Evolutionary conservation across 202 grass and related monocot genomes (phyloP), one percentile per base, ranked within the genome.

Genomic region (Carex arenaria): DNA sequence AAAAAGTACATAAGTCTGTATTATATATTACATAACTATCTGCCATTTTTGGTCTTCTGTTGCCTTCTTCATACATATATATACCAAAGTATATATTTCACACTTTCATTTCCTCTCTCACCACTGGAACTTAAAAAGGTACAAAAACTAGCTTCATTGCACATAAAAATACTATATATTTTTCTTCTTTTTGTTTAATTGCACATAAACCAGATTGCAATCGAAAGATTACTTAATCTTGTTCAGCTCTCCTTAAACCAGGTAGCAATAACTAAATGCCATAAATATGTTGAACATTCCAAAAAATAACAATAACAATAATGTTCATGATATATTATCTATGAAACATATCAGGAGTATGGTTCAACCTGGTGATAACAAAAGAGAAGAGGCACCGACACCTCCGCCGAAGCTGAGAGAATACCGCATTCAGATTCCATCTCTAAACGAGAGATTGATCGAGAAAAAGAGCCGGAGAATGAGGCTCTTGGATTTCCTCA

Each of bases 401-500:
- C 26, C 52, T 3, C 72, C 13, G 13, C 86, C 78, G 15, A 12
- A 36, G 67, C 89, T 94, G 11, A 59, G 4, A 64, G 71, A 51
- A 81, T 83, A 89, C 86, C 17, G 43, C 1, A 68, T 78, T 38
- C 38, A 77, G 38, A 32, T 80, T 10, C 47, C 91, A 1, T 68
- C 80, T 51, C 79, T 89, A 14, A 34, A 69, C 6, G 82, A 88
- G 5, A 81, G 57, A 15, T 75, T 85, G 68, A 36, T 85, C 14
- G 47, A 28, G 13, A 62, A 80, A 53, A 67, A 66, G 28, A 63
- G 1, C 12, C 7, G 57, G 51, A 3, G 45, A 14, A n/a, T 2
- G 9, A 11, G 12, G 13, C 69, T 53, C 17, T 85, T 93, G 51
- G 89, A 97, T 90, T 87, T 92, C n/a, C 90, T 97, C 5, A 90